Evolutionary conservation across 2,329 filamentous ascomycete genomes (phyloP).

Genomic region (Rhynchosporium graminicola): DNA sequence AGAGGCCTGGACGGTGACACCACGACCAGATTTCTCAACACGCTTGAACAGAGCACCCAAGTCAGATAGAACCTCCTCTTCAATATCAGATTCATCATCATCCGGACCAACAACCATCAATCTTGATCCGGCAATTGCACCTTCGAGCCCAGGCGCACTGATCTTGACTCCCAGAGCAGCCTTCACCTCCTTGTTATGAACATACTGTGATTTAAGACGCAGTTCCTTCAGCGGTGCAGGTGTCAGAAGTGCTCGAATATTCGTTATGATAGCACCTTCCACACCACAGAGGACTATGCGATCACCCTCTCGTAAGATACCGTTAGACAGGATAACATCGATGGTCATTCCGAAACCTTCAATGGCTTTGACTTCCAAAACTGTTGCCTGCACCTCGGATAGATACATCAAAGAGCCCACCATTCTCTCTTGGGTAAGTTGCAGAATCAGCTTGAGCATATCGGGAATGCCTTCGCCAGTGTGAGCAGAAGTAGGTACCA

Average conservation of each 20-base stretch:
- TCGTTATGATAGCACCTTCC: slow-evolving; percentile 93
- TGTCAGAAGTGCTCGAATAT: slow-evolving; percentile 90
- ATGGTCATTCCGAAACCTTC: slow-evolving; percentile 99
- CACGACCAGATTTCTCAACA: slow-evolving; percentile 87
- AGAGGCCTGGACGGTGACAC: slow-evolving; percentile 95
- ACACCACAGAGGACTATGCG: slow-evolving; percentile 93
- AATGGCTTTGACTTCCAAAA: slow-evolving; percentile 98
- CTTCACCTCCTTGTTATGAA: slow-evolving; percentile 99
- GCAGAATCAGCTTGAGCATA: slow-evolving; percentile 93
- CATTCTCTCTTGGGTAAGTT: slow-evolving; percentile 96
- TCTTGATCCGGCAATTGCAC: slow-evolving; percentile 93
- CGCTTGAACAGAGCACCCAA: slow-evolving; percentile 87
- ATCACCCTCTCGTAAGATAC: slow-evolving; percentile 91
- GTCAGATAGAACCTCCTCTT: slow-evolving; percentile 95
- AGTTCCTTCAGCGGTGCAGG: slow-evolving; percentile 91
- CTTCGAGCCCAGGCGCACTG: slow-evolving; percentile 90
- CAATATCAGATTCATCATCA: slow-evolving; percentile 94
- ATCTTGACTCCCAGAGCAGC: slow-evolving; percentile 99
- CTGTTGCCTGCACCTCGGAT: slow-evolving; percentile 94
- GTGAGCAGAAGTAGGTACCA: slow-evolving; percentile 94
- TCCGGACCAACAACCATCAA: slow-evolving; percentile 91
- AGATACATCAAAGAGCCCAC: slow-evolving; percentile 97
- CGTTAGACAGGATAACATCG: slow-evolving; percentile 94
- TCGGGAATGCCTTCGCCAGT: slow-evolving; percentile 99
- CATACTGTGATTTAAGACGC: slow-evolving; percentile 92